Conservation (phyloP, 345 rosid species). For the Lagerstroemia speciosa region DNA sequence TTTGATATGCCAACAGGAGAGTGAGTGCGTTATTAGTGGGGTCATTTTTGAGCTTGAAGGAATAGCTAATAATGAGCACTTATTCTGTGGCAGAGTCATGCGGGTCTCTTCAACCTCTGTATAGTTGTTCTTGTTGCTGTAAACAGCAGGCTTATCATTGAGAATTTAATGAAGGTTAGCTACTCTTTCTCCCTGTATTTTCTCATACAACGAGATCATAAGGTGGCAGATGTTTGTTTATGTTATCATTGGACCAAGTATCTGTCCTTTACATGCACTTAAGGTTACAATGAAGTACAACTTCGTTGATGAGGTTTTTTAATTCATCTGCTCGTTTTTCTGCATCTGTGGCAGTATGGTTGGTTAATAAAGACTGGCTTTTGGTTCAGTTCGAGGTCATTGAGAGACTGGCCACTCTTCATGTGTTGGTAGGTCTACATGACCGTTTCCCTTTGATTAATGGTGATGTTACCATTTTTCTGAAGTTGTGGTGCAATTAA, state of each 20-base stretch:
- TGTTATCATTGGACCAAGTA: no score
- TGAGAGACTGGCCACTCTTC: slow-evolving; percentile 95
- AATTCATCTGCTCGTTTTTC: slow-evolving; percentile 1
- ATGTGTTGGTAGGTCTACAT: slow-evolving; percentile 87
- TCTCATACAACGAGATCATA: background rate
- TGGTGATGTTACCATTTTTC: background rate
- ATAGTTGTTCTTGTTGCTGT: slow-evolving; percentile 96
- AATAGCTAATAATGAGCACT: background rate
- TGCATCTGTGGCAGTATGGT: slow-evolving; percentile 61
- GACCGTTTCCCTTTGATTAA: background rate
- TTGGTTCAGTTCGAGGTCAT: slow-evolving; percentile 85
- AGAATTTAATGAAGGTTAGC: slow-evolving; percentile 81
- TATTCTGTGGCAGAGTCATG: slow-evolving; percentile 70
- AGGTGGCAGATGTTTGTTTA: background rate
- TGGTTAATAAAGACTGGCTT: slow-evolving; percentile 83
- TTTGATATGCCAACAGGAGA: background rate
- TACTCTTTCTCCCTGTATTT: background rate
- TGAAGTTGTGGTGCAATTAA: background rate
- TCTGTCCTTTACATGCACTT: background rate
- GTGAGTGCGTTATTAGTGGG: no score
- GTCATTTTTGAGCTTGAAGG: background rate
- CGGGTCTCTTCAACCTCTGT: slow-evolving; percentile 93
- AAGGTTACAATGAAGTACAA: background rate
- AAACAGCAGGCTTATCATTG: slow-evolving; percentile 94
- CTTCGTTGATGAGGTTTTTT: background rate